These are phyloP conservation scores for Neolentinus lepideus DNA, from an alignment of 1,284 basidiomycete species.

Conservation along the genomic window DNA sequence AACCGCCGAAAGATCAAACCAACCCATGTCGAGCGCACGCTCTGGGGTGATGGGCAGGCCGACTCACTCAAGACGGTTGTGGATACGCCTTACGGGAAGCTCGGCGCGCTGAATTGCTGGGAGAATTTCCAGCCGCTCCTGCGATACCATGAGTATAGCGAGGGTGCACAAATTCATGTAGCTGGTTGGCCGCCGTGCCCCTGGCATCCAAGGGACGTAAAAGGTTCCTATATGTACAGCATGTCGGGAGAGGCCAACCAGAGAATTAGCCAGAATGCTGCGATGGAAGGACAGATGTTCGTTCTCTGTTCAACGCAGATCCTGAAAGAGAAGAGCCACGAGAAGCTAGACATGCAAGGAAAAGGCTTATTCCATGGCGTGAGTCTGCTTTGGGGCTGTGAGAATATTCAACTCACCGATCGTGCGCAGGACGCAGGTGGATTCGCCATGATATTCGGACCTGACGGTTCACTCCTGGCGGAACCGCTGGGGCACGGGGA, in stretches of 20 bases:
- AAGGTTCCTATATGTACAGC: not conserved
- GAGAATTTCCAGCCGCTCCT: slow-evolving; percentile 18
- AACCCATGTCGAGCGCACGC: slow-evolving; percentile 17
- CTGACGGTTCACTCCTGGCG: not conserved
- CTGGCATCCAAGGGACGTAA: not conserved
- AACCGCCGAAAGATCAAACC: slow-evolving; percentile 26
- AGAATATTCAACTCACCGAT: not conserved
- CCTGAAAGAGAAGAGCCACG: not conserved
- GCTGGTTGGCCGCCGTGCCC: not conserved
- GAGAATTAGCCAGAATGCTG: not conserved
- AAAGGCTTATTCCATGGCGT: not conserved
- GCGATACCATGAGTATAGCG: not conserved
- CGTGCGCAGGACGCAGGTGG: not conserved
- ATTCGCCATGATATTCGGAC: not conserved
- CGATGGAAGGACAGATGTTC: not conserved
- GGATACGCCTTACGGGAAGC: slow-evolving; percentile 18
- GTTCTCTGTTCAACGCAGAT: not conserved
- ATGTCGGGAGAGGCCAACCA: not conserved
- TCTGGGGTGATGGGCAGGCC: slow-evolving; percentile 21
- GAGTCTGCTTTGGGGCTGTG: not conserved
- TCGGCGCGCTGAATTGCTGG: slow-evolving; percentile 25
- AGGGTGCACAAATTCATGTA: not conserved
- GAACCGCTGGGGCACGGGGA: not conserved
- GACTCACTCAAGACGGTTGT: not conserved
- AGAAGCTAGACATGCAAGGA: not conserved